Evolutionary conservation across 257 asterid species (phyloP).

Genomic region (Przewalskia tangutica): DNA sequence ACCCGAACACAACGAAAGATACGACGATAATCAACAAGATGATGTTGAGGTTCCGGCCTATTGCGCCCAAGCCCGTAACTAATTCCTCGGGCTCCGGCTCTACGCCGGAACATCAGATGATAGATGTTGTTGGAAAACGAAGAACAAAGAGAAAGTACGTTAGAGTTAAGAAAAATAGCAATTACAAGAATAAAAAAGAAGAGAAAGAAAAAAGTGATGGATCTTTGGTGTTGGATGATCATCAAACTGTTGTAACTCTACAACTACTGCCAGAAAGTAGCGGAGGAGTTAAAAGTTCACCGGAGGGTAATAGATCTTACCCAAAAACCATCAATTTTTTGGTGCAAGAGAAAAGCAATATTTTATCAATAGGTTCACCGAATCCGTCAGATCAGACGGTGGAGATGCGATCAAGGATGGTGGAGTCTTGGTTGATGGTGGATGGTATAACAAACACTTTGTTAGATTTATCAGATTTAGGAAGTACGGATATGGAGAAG

Average conservation of each 20-base stretch:
- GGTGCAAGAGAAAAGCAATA: not conserved
- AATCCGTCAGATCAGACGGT: conserved; percentile 13
- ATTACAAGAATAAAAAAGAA: conserved; percentile 5
- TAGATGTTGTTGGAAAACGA: not conserved
- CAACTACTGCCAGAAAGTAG: not conserved
- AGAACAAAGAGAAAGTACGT: conserved; percentile 42
- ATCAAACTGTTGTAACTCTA: not conserved
- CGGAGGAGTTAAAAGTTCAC: not conserved
- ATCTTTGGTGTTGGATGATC: conserved; percentile 2
- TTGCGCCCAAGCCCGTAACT: conserved; percentile 36
- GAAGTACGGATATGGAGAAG: conserved; percentile 31
- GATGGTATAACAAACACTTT: conserved; percentile 17
- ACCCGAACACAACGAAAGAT: not conserved
- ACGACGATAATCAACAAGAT: not conserved
- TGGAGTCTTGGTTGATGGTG: conserved; percentile 40
- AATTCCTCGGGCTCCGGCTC: conserved; percentile 14
- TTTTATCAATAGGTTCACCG: not conserved
- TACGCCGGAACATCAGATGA: not conserved
- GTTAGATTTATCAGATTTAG: conserved; percentile 13
- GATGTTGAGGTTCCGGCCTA: conserved; percentile 17
- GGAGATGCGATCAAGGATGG: conserved; percentile 1
- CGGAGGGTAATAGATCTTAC: conserved; percentile 13
- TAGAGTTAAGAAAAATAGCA: conserved; percentile 21
- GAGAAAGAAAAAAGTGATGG: not conserved
- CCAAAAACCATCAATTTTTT: conserved; percentile 3